A percentile compares a stretch with the other conserved stretches of the same genome.
phyloP scores from a whole-genome alignment of 176 grass and related monocot genomes.

The Guadua angustifolia region DNA sequence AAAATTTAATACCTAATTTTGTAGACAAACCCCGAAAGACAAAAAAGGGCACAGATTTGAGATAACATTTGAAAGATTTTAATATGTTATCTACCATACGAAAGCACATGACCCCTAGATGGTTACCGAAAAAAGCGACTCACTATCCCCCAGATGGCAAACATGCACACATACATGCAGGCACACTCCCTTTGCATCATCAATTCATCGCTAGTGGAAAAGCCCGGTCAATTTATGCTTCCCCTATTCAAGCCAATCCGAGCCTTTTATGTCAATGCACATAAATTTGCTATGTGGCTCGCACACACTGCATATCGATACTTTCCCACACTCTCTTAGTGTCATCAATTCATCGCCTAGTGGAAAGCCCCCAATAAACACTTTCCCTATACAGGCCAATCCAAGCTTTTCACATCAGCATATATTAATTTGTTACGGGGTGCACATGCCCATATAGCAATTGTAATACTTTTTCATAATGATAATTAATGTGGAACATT shows the following conservation, averaged over 20 bases:
- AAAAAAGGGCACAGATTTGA: not conserved
- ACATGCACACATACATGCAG: not conserved
- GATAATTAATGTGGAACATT: conserved; percentile 2
- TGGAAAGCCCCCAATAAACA: not conserved
- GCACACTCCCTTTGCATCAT: not conserved
- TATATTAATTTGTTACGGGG: not conserved
- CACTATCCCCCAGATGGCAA: not conserved
- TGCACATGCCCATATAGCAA: not conserved
- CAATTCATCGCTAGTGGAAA: not conserved
- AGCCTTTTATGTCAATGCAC: not conserved
- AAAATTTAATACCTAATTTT: not conserved
- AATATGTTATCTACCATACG: not conserved
- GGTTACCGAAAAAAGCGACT: not conserved
- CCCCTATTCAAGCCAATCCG: not conserved
- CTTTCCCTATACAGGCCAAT: not conserved
- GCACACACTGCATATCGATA: not conserved
- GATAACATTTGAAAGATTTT: not conserved
- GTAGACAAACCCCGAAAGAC: not conserved
- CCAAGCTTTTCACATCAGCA: not conserved
- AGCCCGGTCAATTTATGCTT: not conserved
- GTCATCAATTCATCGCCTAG: conserved; percentile 6
- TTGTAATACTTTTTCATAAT: not conserved
- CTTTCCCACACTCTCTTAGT: conserved; percentile 5
- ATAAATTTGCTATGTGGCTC: not conserved
- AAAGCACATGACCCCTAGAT: not conserved